phyloP scores from a whole-genome alignment of 805 yeast genomes.

The Candida easanensis region DNA sequence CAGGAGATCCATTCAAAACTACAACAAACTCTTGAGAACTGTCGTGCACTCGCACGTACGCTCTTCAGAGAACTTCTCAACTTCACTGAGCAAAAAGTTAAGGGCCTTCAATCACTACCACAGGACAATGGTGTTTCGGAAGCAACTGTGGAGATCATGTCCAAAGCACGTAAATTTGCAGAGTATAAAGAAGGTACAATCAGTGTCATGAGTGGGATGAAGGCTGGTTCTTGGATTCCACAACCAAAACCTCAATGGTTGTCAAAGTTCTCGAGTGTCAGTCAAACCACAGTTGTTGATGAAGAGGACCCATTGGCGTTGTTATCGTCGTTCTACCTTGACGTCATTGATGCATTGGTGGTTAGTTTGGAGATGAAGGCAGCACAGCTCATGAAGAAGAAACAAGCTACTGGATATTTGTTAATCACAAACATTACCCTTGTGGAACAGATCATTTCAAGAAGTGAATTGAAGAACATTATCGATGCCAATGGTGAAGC shows the following conservation, averaged over 20 bases:
- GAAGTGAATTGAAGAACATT: conserved; percentile 52
- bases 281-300: conserved; percentile 36
- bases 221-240: conserved; percentile 70
- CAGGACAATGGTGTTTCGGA: conserved; percentile 71
- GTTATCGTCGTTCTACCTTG: conserved; percentile 68
- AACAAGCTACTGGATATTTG: conserved; percentile 59
- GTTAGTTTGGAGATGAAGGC: conserved; percentile 62
- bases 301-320: conserved; percentile 46
- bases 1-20: conserved; percentile 18
- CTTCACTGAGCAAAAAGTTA: conserved; percentile 52
- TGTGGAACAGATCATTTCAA: conserved; percentile 68
- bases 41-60: conserved; percentile 32
- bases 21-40: conserved; percentile 23
- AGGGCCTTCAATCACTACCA: conserved; percentile 46
- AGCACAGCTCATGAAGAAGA: conserved; percentile 31
- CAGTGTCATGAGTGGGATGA: conserved; percentile 45
- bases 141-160: conserved; percentile 68
- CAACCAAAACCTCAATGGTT: conserved; percentile 55
- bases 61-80: conserved; percentile 57
- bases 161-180: conserved; percentile 61
- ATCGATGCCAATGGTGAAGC: conserved; percentile 59
- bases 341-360: conserved; percentile 72
- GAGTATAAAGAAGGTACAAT: conserved; percentile 56
- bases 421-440: conserved; percentile 68
- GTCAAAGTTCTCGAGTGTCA: conserved; percentile 45